Evolutionary conservation across 345 rosid species (phyloP), one percentile per base, ranked within the genome.

Genomic region (Hypericum androsaemum): DNA sequence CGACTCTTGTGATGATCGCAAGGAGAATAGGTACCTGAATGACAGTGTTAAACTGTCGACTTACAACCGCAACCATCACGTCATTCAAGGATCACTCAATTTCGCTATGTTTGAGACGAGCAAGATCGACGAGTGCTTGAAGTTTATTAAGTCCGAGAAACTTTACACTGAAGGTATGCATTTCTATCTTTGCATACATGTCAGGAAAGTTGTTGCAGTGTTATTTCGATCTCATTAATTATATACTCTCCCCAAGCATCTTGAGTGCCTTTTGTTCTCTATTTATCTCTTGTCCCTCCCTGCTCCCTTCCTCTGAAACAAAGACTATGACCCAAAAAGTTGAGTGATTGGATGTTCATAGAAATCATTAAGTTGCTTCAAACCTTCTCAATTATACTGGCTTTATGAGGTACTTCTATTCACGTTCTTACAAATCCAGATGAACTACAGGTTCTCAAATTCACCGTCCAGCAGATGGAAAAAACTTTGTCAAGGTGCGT

Each of bases 81-180:
- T 64, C 39, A 58, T 74, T 37, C 41, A 70, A 58, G 98, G 95
- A 50, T 84, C 63, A 67, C 89, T 92, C 41, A 78, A 77, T 70
- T 88, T 92, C 50, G 83, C 84, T 0, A 92, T 71, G 68, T 88
- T 92, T 52, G 96, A 87, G 67, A 92, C 98, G 5, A 71, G 71
- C 81, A 85, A 88, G 56, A 85, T 92, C 39, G 61, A 72, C 62
- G 95, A 88, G 56, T 92, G 95, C 70, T 49, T 92, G 41, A 86
- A 88, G 55, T 88, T 84, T 57, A 88, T 92, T 51, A 62, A 46
- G 14, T 71, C 73, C 56, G 78, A 75, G 50, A 74, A 75, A 55
- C 92, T 83, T 64, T 75, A 65, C 46, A 63, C 65, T 43, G 74
- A 74, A 13, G 78, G 96, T 87, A 70, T 43, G 72, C 52, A 42